Evolutionary conservation across 495 filamentous ascomycete species (phyloP).

Genomic region (Neurospora sp.): DNA sequence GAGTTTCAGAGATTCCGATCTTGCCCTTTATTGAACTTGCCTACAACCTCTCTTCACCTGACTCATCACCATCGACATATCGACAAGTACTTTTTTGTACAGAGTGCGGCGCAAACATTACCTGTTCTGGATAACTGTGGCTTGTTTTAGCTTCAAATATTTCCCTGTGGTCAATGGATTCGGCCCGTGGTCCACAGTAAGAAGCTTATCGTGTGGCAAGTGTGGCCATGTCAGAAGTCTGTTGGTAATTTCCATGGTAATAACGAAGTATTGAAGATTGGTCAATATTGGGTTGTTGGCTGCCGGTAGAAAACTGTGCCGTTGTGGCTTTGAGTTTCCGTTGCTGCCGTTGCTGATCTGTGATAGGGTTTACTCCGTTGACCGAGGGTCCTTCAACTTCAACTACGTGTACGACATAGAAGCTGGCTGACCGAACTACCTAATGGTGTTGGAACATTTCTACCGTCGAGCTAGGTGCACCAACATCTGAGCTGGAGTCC

Average conservation of each 20-base stretch:
- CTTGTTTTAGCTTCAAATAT: neutral
- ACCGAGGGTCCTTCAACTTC: neutral
- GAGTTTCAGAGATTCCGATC: neutral
- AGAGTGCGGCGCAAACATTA: neutral
- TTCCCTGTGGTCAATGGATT: neutral
- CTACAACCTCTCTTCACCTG: neutral
- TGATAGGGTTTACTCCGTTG: neutral
- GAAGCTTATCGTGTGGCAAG: neutral
- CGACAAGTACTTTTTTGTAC: neutral
- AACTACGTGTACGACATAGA: too few relatives aligned
- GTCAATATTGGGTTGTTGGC: neutral
- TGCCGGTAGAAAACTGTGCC: neutral
- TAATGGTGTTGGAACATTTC: neutral
- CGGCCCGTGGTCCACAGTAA: neutral
- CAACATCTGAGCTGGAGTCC: neutral
- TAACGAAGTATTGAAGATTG: neutral
- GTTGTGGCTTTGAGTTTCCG: neutral
- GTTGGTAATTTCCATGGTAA: neutral
- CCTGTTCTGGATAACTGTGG: neutral
- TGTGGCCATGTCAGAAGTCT: neutral
- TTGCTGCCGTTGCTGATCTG: neutral
- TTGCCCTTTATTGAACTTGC: neutral
- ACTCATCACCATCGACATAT: neutral
- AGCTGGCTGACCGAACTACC: too few relatives aligned
- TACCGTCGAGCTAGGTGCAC: neutral